Conservation (phyloP, 2,329 filamentous ascomycete genomes). For the Periconia sp. region DNA sequence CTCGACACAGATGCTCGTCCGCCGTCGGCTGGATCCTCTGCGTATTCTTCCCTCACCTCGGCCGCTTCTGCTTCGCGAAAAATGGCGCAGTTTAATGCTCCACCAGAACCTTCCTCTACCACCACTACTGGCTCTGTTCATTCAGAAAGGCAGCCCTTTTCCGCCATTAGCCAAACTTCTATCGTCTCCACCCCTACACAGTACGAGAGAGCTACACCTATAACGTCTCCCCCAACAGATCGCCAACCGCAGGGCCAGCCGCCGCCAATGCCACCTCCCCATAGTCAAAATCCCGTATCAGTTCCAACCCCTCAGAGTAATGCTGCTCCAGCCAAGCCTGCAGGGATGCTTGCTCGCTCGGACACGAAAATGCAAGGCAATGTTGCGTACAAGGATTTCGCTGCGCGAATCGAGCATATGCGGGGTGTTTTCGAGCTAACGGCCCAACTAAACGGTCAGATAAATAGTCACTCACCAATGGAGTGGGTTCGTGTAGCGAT, state of each 20-base stretch:
- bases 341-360: slow-evolving; percentile 23
- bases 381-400: slow-evolving; percentile 67
- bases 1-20: slow-evolving; percentile 29
- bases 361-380: slow-evolving; percentile 37
- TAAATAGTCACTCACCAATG: slow-evolving; percentile 63
- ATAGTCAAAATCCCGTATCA: slow-evolving; percentile 8
- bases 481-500: slow-evolving; percentile 72
- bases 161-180: slow-evolving; percentile 19
- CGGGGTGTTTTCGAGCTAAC: slow-evolving; percentile 76
- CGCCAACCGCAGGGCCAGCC: slow-evolving; percentile 10
- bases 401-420: slow-evolving; percentile 69
- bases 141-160: slow-evolving; percentile 21
- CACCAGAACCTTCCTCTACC: slow-evolving; percentile 23
- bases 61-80: slow-evolving; percentile 15
- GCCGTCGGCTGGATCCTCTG: slow-evolving; percentile 28
- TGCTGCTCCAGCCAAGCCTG: not conserved
- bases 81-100: slow-evolving; percentile 17
- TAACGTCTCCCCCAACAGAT: slow-evolving; percentile 12
- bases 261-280: slow-evolving; percentile 20
- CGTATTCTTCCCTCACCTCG: slow-evolving; percentile 25
- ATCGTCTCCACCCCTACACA: slow-evolving; percentile 27
- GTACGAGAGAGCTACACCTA: slow-evolving; percentile 17
- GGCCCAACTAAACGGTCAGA: slow-evolving; percentile 70
- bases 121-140: slow-evolving; percentile 15
- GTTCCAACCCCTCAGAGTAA: too few species aligned